phyloP scores from a whole-genome alignment of 192 early-diverging fungal genomes.

The Rhizophagus clarus region DNA sequence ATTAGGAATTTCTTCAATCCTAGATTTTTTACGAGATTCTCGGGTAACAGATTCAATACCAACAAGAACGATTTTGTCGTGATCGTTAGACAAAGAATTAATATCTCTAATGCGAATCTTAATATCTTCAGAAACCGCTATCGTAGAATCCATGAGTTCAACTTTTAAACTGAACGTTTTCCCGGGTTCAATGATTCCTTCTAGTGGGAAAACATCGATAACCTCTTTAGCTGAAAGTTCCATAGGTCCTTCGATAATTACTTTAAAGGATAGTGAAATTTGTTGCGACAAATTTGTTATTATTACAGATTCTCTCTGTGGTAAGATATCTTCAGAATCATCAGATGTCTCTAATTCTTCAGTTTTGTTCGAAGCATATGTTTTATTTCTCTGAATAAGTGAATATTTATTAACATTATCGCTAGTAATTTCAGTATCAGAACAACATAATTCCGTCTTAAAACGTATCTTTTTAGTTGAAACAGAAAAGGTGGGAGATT shows the following conservation, averaged over 20 bases:
- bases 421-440: slow-evolving; percentile 56
- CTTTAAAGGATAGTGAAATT: slow-evolving; percentile 68
- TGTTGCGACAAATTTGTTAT: slow-evolving; percentile 67
- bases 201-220: slow-evolving; percentile 60
- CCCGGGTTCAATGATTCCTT: slow-evolving; percentile 64
- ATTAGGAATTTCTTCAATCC: slow-evolving; percentile 36
- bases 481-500: slow-evolving; percentile 69
- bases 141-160: slow-evolving; percentile 59
- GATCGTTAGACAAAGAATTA: slow-evolving; percentile 57
- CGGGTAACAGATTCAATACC: slow-evolving; percentile 56
- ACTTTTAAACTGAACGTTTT: slow-evolving; percentile 58
- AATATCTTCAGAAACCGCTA: slow-evolving; percentile 76
- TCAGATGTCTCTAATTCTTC: slow-evolving; percentile 19
- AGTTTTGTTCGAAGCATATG: background rate
- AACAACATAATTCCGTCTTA: slow-evolving; percentile 53
- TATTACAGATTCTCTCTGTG: slow-evolving; percentile 50
- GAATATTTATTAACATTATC: slow-evolving; percentile 33
- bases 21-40: slow-evolving; percentile 33
- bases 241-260: slow-evolving; percentile 72
- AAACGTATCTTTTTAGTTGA: slow-evolving; percentile 74
- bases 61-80: slow-evolving; percentile 62
- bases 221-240: slow-evolving; percentile 68
- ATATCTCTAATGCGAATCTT: slow-evolving; percentile 72
- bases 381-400: background rate
- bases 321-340: slow-evolving; percentile 12